phyloP scores from a whole-genome alignment of 108 stramenopile genomes.

The Conticribra guillardii region DNA sequence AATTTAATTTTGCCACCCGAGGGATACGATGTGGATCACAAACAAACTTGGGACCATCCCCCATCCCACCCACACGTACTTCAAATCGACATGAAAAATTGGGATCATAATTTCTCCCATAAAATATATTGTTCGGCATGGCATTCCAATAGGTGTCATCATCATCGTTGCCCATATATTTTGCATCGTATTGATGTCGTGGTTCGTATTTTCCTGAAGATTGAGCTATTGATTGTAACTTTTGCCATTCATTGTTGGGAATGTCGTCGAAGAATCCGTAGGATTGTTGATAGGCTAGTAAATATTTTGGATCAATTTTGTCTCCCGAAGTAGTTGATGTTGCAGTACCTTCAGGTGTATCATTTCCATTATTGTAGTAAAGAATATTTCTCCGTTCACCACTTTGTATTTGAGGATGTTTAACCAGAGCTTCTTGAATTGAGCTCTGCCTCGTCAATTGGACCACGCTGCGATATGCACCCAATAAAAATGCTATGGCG shows the following conservation, averaged over 20 bases:
- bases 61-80: slow-evolving; percentile 23
- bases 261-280: background rate
- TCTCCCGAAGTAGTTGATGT: too few species aligned
- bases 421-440: background rate
- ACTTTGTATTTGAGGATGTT: background rate
- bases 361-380: too few species aligned
- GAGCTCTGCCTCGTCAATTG: background rate
- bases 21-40: slow-evolving; percentile 45
- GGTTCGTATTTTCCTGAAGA: background rate
- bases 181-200: background rate
- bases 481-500: background rate
- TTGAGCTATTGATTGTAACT: background rate
- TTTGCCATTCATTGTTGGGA: background rate
- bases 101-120: slow-evolving; percentile 45
- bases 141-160: background rate
- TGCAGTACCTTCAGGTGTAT: too few species aligned
- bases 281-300: background rate
- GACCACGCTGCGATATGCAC: background rate
- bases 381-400: background rate
- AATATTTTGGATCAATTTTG: background rate
- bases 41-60: slow-evolving; percentile 43
- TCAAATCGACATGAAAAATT: slow-evolving; percentile 41
- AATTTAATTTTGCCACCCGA: background rate
- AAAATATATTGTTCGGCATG: slow-evolving; percentile 2
- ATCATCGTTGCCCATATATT: background rate